Percentiles rank a stretch among this genome's conserved stretches.
phyloP scores from a whole-genome alignment of 441 rosid species.

The Pelargonium myrrhifolium region DNA sequence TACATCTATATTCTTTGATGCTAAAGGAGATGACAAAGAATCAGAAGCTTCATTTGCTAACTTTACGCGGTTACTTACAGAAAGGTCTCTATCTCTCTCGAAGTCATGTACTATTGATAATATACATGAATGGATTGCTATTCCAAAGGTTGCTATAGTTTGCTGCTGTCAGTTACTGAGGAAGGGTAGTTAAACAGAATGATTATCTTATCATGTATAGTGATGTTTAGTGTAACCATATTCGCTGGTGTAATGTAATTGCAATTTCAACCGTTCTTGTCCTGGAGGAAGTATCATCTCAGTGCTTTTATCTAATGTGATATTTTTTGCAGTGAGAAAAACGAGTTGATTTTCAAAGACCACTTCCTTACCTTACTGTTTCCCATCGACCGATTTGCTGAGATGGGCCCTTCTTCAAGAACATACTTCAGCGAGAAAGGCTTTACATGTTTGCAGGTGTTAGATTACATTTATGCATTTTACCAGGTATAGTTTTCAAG shows the following conservation, averaged over 20 bases:
- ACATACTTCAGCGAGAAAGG: conserved; percentile 78
- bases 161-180: neutral
- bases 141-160: neutral
- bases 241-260: no score
- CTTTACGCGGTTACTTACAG: conserved; percentile 64
- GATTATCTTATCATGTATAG: neutral
- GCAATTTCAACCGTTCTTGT: conserved; percentile 5
- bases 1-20: conserved; percentile 43
- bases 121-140: neutral
- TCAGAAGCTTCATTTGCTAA: conserved; percentile 71
- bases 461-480: conserved; percentile 57
- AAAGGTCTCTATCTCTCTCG: conserved; percentile 45
- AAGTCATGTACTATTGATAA: neutral
- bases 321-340: conserved; percentile 65
- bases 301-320: conserved; percentile 11
- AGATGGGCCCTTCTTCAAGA: conserved; percentile 91
- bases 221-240: no score
- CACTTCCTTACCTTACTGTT: conserved; percentile 71
- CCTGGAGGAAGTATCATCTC: conserved; percentile 2
- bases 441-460: conserved; percentile 68
- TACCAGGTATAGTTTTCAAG: conserved; percentile 65
- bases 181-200: neutral
- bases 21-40: conserved; percentile 51
- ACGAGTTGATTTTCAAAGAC: conserved; percentile 59
- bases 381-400: conserved; percentile 81